phyloP scores from a whole-genome alignment of 768 basidiomycete genomes.

The Megacollybia marginata region DNA sequence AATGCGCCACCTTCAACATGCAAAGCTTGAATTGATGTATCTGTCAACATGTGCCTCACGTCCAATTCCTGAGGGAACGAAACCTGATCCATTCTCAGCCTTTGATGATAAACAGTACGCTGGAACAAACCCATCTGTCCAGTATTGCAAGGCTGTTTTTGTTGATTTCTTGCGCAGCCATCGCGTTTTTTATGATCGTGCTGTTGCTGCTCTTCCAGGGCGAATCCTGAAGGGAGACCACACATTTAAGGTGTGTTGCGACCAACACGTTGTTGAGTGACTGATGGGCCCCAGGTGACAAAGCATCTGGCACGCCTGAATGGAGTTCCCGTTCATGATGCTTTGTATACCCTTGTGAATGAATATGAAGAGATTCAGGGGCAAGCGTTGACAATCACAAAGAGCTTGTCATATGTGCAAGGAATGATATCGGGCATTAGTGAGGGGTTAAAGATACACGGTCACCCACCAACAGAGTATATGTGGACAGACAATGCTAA shows the following conservation, averaged over 20 bases:
- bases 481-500: constrained; percentile 11
- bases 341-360: constrained; percentile 6
- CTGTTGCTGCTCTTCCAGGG: constrained; percentile 6
- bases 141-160: constrained; percentile 10
- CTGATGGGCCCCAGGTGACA: constrained; percentile 1
- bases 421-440: constrained; percentile 6
- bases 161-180: constrained; percentile 7
- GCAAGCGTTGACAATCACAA: constrained; percentile 6
- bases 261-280: too few relatives aligned
- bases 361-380: constrained; percentile 8
- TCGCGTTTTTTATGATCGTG: constrained; percentile 7
- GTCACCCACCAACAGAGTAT: constrained; percentile 4
- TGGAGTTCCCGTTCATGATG: constrained; percentile 9
- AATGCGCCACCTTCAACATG: constrained; percentile 7
- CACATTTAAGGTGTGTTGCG: constrained; percentile 10
- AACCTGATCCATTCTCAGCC: constrained; percentile 6
- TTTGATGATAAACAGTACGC: constrained; percentile 8
- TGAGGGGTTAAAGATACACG: constrained; percentile 4
- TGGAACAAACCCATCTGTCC: constrained; percentile 6
- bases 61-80: constrained; percentile 1
- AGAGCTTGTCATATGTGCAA: constrained; percentile 5
- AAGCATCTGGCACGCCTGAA: constrained; percentile 10
- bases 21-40: constrained; percentile 10
- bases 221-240: constrained; percentile 9
- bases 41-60: constrained; percentile 4